Evolutionary conservation across 2,329 filamentous ascomycete species (phyloP).

Genomic region (Aureobasidium melanogenum): DNA sequence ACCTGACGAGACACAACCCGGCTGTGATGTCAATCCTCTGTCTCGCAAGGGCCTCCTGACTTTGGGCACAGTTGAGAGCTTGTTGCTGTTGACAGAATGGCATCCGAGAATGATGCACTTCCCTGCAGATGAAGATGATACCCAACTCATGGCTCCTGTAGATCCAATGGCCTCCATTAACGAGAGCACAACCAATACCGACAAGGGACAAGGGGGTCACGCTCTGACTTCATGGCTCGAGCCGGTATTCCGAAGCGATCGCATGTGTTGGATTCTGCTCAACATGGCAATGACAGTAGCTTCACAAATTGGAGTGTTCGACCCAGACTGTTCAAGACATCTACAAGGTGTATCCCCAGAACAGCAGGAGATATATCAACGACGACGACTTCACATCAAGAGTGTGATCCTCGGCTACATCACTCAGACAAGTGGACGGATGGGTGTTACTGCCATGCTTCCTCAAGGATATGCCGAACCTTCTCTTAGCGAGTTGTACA

Average conservation of each 20-base stretch:
- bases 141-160: slow-evolving; percentile 57
- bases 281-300: slow-evolving; percentile 83
- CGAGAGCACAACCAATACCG: slow-evolving; percentile 34
- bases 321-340: slow-evolving; percentile 58
- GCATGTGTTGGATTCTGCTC: slow-evolving; percentile 96
- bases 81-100: slow-evolving; percentile 95
- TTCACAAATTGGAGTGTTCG: slow-evolving; percentile 92
- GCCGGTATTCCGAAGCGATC: slow-evolving; percentile 81
- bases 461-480: slow-evolving; percentile 42
- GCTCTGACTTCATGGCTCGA: slow-evolving; percentile 94
- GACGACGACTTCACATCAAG: slow-evolving; percentile 72
- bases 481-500: slow-evolving; percentile 25
- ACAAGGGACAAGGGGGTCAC: slow-evolving; percentile 63
- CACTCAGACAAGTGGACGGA: slow-evolving; percentile 82
- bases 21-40: slow-evolving; percentile 54
- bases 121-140: slow-evolving; percentile 61
- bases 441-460: slow-evolving; percentile 91
- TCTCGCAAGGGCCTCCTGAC: slow-evolving; percentile 66
- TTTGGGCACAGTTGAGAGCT: slow-evolving; percentile 84
- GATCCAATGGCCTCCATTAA: slow-evolving; percentile 60
- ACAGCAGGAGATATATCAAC: slow-evolving; percentile 67
- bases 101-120: slow-evolving; percentile 92
- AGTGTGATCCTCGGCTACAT: slow-evolving; percentile 83
- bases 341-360: slow-evolving; percentile 30
- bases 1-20: slow-evolving; percentile 59